Evolutionary conservation across 495 filamentous ascomycete species (phyloP).

Genomic region (Daldinia decipiens): DNA sequence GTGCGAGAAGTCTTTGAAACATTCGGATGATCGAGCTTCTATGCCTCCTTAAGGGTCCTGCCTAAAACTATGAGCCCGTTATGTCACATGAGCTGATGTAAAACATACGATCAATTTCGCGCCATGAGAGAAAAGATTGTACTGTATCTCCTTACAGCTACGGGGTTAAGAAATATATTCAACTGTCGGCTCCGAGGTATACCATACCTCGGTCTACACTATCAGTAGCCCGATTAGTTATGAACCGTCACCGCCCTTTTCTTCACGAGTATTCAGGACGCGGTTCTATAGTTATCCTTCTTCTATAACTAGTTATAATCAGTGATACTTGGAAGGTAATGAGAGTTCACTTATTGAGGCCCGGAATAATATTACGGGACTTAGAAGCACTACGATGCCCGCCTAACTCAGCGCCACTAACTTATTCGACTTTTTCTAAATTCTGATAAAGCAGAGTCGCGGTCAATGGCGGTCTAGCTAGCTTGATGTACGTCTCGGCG

Average conservation of each 20-base stretch:
- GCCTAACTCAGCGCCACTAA: not conserved
- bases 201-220: too few relatives aligned
- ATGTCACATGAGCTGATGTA: not conserved
- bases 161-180: not conserved
- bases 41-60: too few relatives aligned
- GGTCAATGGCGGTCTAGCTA: not conserved
- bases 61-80: too few relatives aligned
- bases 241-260: too few relatives aligned
- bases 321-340: not conserved
- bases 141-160: not conserved
- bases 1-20: not conserved
- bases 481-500: conserved; percentile 3
- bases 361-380: too few relatives aligned
- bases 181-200: not conserved
- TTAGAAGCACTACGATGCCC: not conserved
- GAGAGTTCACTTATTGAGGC: not conserved
- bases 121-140: not conserved
- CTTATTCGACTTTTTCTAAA: not conserved
- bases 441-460: not conserved
- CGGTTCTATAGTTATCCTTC: not conserved
- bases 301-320: not conserved
- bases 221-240: too few relatives aligned
- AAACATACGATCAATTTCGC: not conserved
- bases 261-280: not conserved
- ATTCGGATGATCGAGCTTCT: not conserved